Evolutionary conservation across 2,329 filamentous ascomycete genomes (phyloP).

Genomic region (Pseudocercospora pini-densiflorae): DNA sequence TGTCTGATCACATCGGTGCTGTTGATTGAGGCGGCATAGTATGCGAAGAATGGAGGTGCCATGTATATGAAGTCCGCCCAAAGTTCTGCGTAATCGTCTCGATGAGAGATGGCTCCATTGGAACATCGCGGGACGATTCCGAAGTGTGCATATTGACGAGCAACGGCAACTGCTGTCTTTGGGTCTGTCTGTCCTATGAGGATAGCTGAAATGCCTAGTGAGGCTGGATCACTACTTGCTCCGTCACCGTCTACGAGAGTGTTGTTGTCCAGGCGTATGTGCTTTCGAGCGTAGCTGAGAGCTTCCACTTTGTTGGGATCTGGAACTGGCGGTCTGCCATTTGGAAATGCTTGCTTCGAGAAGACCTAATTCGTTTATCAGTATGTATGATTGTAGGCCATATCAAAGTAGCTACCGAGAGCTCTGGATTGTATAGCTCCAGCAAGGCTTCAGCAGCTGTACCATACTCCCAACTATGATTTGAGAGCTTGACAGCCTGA

Average conservation of each 20-base stretch:
- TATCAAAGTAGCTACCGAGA: conserved; percentile 42
- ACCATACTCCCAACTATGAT: conserved; percentile 47
- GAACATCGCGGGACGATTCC: conserved; percentile 43
- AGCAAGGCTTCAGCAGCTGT: conserved; percentile 48
- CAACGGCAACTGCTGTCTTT: conserved; percentile 37
- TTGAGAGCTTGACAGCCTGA: conserved; percentile 22
- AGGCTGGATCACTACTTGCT: conserved; percentile 51
- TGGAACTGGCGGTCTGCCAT: conserved; percentile 10
- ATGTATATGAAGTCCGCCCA: conserved; percentile 58
- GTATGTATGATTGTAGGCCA: neutral
- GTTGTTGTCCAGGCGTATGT: conserved; percentile 41
- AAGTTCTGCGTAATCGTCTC: conserved; percentile 48
- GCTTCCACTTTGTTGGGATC: conserved; percentile 20
- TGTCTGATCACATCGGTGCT: conserved; percentile 42
- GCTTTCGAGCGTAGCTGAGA: conserved; percentile 34
- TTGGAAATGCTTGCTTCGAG: conserved; percentile 21
- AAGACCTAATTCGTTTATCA: conserved; percentile 3
- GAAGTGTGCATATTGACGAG: conserved; percentile 48
- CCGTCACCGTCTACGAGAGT: conserved; percentile 43
- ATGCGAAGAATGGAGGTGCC: conserved; percentile 55
- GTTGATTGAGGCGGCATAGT: conserved; percentile 47
- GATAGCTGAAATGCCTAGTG: conserved; percentile 51
- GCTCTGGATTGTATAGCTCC: conserved; percentile 44
- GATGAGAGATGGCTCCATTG: conserved; percentile 54
- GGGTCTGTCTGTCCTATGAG: conserved; percentile 48